Conservation (phyloP, 2,329 filamentous ascomycete species). For the Epichloe sp. region DNA sequence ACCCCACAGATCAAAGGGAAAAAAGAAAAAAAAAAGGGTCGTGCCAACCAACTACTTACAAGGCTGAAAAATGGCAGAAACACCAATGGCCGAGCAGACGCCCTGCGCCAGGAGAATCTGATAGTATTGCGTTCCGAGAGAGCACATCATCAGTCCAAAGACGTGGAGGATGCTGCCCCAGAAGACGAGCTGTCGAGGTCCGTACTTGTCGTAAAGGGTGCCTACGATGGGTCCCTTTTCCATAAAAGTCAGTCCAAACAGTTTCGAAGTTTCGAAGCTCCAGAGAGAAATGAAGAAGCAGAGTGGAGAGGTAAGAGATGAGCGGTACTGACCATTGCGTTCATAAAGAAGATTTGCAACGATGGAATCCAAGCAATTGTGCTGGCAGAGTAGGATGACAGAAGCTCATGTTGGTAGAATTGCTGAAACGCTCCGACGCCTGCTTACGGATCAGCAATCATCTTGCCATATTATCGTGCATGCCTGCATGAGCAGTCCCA, state of each 20-base stretch:
- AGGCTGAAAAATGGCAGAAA: conserved; percentile 15
- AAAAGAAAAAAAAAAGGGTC: too few relatives aligned
- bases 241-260: not conserved
- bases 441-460: conserved; percentile 1
- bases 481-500: not conserved
- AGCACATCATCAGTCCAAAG: conserved; percentile 47
- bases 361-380: conserved; percentile 43
- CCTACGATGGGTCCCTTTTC: conserved; percentile 40
- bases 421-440: conserved; percentile 35
- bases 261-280: not conserved
- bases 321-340: conserved; percentile 13
- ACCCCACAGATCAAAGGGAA: not conserved
- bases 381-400: conserved; percentile 31
- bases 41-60: conserved; percentile 1
- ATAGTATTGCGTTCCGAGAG: conserved; percentile 24
- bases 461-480: not conserved
- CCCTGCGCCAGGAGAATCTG: conserved; percentile 22
- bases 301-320: not conserved
- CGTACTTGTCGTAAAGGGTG: conserved; percentile 45
- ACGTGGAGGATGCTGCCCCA: conserved; percentile 38
- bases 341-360: conserved; percentile 39
- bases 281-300: not conserved
- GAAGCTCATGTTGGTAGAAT: conserved; percentile 33
- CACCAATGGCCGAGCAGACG: conserved; percentile 18
- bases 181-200: conserved; percentile 38